Evolutionary conservation across 2,329 filamentous ascomycete genomes (phyloP).

Genomic region (Westerdykella sp.): DNA sequence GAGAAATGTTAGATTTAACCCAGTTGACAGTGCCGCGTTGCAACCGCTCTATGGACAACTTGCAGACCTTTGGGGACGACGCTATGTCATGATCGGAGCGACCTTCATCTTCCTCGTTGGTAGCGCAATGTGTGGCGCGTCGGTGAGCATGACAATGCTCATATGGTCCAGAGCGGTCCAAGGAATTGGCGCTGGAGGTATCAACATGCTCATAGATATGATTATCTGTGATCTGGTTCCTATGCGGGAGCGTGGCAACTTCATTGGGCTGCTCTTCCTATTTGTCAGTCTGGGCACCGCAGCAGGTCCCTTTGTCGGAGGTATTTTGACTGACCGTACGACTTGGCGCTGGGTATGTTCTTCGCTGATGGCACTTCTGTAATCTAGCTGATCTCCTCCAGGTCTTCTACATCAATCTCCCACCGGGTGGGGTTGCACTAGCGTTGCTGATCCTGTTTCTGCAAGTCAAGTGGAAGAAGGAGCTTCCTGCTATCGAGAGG

Average conservation of each 20-base stretch:
- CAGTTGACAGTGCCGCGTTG: slow-evolving; percentile 27
- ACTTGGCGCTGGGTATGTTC: too few relatives aligned
- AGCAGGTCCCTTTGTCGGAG: slow-evolving; percentile 3
- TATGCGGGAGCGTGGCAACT: slow-evolving; percentile 42
- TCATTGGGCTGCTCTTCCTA: slow-evolving; percentile 9
- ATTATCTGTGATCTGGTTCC: slow-evolving; percentile 49
- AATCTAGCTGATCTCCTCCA: not conserved
- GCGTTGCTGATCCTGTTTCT: too few relatives aligned
- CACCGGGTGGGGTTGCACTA: too few relatives aligned
- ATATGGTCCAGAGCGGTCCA: slow-evolving; percentile 53
- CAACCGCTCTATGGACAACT: slow-evolving; percentile 40
- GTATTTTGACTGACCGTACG: not conserved
- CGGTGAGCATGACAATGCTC: slow-evolving; percentile 41
- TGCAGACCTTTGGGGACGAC: slow-evolving; percentile 49
- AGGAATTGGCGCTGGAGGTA: slow-evolving; percentile 46
- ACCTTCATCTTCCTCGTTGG: slow-evolving; percentile 48
- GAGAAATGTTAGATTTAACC: slow-evolving; percentile 6
- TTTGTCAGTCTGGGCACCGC: not conserved
- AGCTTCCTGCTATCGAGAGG: slow-evolving; percentile 9
- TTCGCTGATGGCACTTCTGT: too few relatives aligned
- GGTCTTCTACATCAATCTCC: too few relatives aligned
- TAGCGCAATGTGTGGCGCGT: slow-evolving; percentile 48
- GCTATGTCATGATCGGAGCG: slow-evolving; percentile 31
- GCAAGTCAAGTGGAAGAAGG: not conserved
- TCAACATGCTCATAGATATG: slow-evolving; percentile 43